phyloP scores from a whole-genome alignment of 768 basidiomycete species.

The Phanerochaete sordida region DNA sequence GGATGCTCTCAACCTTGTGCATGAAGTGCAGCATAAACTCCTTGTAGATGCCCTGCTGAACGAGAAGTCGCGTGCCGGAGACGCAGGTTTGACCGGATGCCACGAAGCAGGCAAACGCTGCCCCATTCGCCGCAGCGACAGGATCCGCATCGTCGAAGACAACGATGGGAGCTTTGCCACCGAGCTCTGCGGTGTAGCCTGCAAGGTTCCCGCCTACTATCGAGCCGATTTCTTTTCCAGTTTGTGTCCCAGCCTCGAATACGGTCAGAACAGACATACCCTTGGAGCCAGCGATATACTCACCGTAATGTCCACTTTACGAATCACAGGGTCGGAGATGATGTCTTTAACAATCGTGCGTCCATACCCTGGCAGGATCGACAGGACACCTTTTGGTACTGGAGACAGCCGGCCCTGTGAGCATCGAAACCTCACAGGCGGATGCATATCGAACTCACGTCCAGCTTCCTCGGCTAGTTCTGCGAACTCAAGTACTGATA shows the following conservation, averaged over 20 bases:
- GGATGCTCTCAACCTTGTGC: slow-evolving; percentile 59
- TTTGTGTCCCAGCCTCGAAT: slow-evolving; percentile 68
- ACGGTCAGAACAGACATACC: background rate
- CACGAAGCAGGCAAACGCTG: slow-evolving; percentile 79
- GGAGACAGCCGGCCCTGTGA: background rate
- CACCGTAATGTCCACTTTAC: slow-evolving; percentile 85
- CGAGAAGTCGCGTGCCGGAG: slow-evolving; percentile 81
- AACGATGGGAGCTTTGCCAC: slow-evolving; percentile 83
- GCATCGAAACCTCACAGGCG: background rate
- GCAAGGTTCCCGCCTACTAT: slow-evolving; percentile 74
- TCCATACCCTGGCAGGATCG: slow-evolving; percentile 73
- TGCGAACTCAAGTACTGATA: slow-evolving; percentile 76
- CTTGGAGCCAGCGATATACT: slow-evolving; percentile 16
- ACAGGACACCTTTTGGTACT: slow-evolving; percentile 79
- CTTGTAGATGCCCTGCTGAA: slow-evolving; percentile 70
- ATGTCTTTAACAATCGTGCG: slow-evolving; percentile 50
- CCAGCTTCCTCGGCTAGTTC: slow-evolving; percentile 63
- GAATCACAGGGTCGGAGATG: slow-evolving; percentile 59
- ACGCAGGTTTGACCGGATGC: slow-evolving; percentile 90
- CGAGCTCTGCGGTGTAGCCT: slow-evolving; percentile 78
- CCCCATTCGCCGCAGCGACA: slow-evolving; percentile 73
- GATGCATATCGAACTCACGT: slow-evolving; percentile 35
- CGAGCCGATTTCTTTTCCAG: slow-evolving; percentile 70
- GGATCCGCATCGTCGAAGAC: slow-evolving; percentile 79
- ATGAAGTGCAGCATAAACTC: slow-evolving; percentile 61